Base-by-base conservation (phyloP, 371 early-diverging fungal species). In the Mortierella sp. region DNA sequence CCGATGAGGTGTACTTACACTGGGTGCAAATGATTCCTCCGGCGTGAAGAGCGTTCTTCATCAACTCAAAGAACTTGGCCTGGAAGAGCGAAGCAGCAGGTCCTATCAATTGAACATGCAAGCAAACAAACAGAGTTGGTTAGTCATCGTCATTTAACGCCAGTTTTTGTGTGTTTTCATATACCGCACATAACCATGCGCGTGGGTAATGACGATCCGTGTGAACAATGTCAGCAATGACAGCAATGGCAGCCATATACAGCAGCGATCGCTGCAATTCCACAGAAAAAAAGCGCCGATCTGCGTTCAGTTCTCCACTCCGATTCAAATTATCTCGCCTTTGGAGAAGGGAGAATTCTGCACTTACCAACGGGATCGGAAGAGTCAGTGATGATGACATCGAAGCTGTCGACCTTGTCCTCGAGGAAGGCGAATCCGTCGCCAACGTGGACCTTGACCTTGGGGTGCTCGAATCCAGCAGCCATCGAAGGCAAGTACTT, bases 361-460 rank as follows among this genome's bases (percentile, higher is more conserved):
- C 6, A 70, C 78, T 83, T 81, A 91, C 96, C 98, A 83, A 97
- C 98, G 55, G 99, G 99, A 80, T 99, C 99, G 31, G 98, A 97
- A n/a, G 97, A 96, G 81, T 99, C 99, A 73, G 98, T 99, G 91
- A 99, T 98, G 86, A 99, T 98, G 50, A 98, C 97, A 89, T 99
- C 99, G 88, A 96, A 99, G 78, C 92, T 89, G 78, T 95, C 93
- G 71, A 88, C 88, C 91, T 97, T 94, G 89, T 95, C 95, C 90
- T 95, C 93, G 83, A 99, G 91, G 91, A 95, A 99, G 44, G 93
- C 93, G 88, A 98, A 96, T 26, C 98, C 99, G 87, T 99, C 99
- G 72, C 97, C 98, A 87, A 99, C 94, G 88, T 95, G 94, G 53
- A 98, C 93, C 72, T 91, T 95, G 82, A 97, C 98, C 91, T 97